Evolutionary conservation across 257 asterid genomes (phyloP).

Genomic region (Nicotiana obtusifolia): DNA sequence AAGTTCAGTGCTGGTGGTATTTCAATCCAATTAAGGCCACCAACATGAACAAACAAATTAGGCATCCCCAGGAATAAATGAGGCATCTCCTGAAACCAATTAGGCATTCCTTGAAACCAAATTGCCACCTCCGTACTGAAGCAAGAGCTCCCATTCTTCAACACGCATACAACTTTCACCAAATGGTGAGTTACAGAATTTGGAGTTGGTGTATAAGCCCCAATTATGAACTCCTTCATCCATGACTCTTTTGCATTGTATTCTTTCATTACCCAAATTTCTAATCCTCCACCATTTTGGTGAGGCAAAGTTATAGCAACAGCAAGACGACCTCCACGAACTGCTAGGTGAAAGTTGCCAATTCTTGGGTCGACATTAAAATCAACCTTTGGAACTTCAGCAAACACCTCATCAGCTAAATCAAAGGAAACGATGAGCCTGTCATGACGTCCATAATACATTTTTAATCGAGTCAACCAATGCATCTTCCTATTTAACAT

Average conservation of each 20-base stretch:
- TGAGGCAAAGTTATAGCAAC: slow-evolving; percentile 4
- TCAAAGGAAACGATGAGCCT: slow-evolving; percentile 21
- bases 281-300: background rate
- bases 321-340: slow-evolving; percentile 26
- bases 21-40: slow-evolving; percentile 27
- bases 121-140: slow-evolving; percentile 21
- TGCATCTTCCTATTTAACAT: slow-evolving; percentile 16
- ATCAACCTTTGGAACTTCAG: background rate
- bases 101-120: slow-evolving; percentile 7
- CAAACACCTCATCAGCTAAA: slow-evolving; percentile 17
- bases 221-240: slow-evolving; percentile 22
- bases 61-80: slow-evolving; percentile 25
- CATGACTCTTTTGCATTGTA: slow-evolving; percentile 34
- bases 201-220: slow-evolving; percentile 14
- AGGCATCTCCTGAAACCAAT: background rate
- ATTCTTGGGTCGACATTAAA: background rate
- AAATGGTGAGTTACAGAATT: background rate
- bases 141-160: slow-evolving; percentile 26
- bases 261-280: slow-evolving; percentile 31
- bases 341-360: slow-evolving; percentile 21
- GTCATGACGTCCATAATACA: background rate
- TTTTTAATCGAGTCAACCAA: slow-evolving; percentile 21
- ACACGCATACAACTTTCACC: slow-evolving; percentile 16
- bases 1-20: background rate
- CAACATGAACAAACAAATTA: slow-evolving; percentile 31